Base-by-base conservation (phyloP, 441 rosid genomes). In the Euphorbia corollata region DNA sequence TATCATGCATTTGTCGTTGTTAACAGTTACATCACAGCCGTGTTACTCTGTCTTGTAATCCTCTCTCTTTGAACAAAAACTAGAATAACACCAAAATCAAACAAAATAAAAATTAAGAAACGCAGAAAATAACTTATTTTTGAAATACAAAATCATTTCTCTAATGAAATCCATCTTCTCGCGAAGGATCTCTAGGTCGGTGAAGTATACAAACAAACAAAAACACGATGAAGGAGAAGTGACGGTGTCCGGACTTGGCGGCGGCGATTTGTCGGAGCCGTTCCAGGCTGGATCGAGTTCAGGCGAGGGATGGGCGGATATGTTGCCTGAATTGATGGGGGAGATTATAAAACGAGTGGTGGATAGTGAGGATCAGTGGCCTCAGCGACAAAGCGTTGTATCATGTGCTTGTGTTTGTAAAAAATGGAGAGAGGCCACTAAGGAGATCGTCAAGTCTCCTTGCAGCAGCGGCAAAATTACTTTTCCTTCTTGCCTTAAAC, bases 401-500 rank as follows among this genome's bases (percentile, higher is more conserved):
- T 70, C 86, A 10, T 84, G 91, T 64, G 95, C 98, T 16, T 84
- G 96, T 66, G 96, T 89, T n/a, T 88, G 96, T 20, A 87, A 85
- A 80, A 83, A 82, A 68, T 92, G 98, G 96, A 88, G 96, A 78
- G 88, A 84, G 0, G 73, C 83, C 41, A 77, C 90, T 20, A 82
- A 74, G 50, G 91, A 86, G 48, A 77, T 84, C 56, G 88, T 86
- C 59, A 71, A 57, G 77, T 80, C 86, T 48, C 79, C 87, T 60
- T 68, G 39, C 19, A 72, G 66, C 51, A 57, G 72, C 16, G 92
- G 84, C 69, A 80, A 74, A 66, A 92, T 92, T 58, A 92, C 98
- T 47, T 92, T 92, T 75, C 98, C 98, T 74, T 84, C 96, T 58
- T 88, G 91, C 62, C 96, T 92, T 36, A 90, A 88, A 73, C 82